Evolutionary conservation across 768 basidiomycete genomes (phyloP).

Genomic region (Suillus ampliporus): DNA sequence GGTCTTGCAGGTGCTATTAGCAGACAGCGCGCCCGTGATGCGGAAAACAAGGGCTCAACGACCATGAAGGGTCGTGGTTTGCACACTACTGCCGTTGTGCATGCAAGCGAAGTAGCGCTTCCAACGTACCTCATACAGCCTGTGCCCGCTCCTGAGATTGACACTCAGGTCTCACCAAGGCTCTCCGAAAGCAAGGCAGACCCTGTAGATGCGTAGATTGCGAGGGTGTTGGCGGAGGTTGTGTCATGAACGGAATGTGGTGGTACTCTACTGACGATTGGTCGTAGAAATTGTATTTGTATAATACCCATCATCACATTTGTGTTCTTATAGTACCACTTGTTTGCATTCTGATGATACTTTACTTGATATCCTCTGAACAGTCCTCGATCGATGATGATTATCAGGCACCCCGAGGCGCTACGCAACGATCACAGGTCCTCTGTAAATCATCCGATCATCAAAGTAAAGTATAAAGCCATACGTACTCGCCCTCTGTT

Average conservation of each 20-base stretch:
- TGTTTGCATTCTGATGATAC: not conserved
- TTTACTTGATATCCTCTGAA: not conserved
- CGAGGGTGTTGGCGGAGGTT: not conserved
- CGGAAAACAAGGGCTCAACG: conserved; percentile 17
- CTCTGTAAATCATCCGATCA: too few relatives aligned
- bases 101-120: conserved; percentile 11
- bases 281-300: conserved; percentile 6
- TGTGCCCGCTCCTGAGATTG: not conserved
- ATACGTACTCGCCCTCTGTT: not conserved
- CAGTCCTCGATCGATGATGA: too few relatives aligned
- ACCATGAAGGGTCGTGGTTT: conserved; percentile 22
- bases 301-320: conserved; percentile 1
- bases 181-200: not conserved
- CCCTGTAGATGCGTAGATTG: not conserved
- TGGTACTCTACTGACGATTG: not conserved
- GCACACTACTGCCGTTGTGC: conserved; percentile 22
- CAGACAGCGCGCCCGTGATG: conserved; percentile 17
- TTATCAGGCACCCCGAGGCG: too few relatives aligned
- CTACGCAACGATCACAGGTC: too few relatives aligned
- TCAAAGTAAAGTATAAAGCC: too few relatives aligned
- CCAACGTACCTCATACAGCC: conserved; percentile 1
- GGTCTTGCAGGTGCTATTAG: conserved; percentile 24
- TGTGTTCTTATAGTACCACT: conserved; percentile 2
- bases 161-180: not conserved
- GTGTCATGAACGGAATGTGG: not conserved